phyloP scores from a whole-genome alignment of 257 asterid genomes.

The Forsythia suspensa region DNA sequence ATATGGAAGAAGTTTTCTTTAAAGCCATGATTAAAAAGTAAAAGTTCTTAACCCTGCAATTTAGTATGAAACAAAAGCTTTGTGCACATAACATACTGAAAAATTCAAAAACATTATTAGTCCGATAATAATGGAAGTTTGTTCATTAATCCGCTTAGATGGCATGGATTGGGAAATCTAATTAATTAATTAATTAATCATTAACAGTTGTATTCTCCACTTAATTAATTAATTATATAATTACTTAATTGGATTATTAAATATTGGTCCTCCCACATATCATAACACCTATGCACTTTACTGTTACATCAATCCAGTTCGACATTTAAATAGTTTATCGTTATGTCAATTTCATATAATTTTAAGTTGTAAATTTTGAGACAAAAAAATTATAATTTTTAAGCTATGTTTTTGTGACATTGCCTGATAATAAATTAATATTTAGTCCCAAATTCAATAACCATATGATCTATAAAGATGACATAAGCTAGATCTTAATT shows the following conservation, averaged over 20 bases:
- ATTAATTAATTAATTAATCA: not conserved
- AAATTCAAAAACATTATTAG: not conserved
- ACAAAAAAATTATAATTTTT: not conserved
- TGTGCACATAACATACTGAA: not conserved
- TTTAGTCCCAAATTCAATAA: too few species aligned
- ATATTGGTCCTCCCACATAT: not conserved
- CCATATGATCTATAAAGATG: too few species aligned
- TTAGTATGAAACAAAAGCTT: too few species aligned
- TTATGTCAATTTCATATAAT: too few species aligned
- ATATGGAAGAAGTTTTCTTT: too few species aligned
- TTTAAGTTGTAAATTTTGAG: not conserved
- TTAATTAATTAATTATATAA: too few species aligned
- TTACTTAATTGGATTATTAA: too few species aligned
- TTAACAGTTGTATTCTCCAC: not conserved
- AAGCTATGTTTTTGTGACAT: too few species aligned
- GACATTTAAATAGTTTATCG: not conserved
- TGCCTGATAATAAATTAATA: not conserved
- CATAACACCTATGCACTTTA: not conserved
- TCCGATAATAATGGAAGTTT: not conserved
- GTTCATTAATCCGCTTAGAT: slow-evolving; percentile 2
- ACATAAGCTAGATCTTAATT: too few species aligned
- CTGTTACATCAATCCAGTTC: not conserved
- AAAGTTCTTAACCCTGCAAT: too few species aligned
- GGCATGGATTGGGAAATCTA: not conserved
- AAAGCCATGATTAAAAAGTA: too few species aligned